Base-by-base conservation (phyloP, 345 rosid species). In the Pseudoturritis turrita region DNA sequence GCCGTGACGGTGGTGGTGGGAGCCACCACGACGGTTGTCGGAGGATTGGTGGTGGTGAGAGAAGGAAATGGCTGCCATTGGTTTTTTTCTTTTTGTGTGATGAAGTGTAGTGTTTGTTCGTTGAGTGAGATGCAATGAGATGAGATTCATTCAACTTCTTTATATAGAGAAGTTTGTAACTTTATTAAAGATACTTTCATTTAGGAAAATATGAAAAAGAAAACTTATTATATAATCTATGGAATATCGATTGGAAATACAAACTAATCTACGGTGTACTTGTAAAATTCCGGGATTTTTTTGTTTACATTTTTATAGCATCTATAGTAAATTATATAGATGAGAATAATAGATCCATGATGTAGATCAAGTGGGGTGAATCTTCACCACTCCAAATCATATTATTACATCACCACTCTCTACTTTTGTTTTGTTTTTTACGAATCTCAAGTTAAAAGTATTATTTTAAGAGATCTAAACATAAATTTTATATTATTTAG, bases 11-110 rank as follows among this genome's bases (percentile, higher is more conserved):
- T 73, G 79, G 51, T 57, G 43, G 44, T 58, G 76, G 69, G 80
- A 72, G 36, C 70, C 77, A 21, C 62, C 67, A 41, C 78, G 80
- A 8, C 53, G 75, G 49, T 58, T 76, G 53, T 45, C 70, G 2
- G 79, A 62, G 25, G 65, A 4, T 63, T 64, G 76, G 76, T 77
- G 72, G 80, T 58, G 66, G 69, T 65, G 72, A 66, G 80, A 23
- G 77, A 47, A 45, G 47, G 83, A 71, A 72, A 83, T 59, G 8
- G 91, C 69, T 49, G 82, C 83, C 96, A 88, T 88, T 44, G 4
- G 44, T 67, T 40, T 65, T 62, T 28, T 62, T 29, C 1, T 23
- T 13, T 6, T 13, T 28, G 29, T 43, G 5, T 3, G 3, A 3
- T 15, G 49, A 56, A 72, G 61, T 75, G 43, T 68, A 43, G 54